Evolutionary conservation across 192 early-diverging fungal species (phyloP).

Genomic region (Neocallimastix lanati): DNA sequence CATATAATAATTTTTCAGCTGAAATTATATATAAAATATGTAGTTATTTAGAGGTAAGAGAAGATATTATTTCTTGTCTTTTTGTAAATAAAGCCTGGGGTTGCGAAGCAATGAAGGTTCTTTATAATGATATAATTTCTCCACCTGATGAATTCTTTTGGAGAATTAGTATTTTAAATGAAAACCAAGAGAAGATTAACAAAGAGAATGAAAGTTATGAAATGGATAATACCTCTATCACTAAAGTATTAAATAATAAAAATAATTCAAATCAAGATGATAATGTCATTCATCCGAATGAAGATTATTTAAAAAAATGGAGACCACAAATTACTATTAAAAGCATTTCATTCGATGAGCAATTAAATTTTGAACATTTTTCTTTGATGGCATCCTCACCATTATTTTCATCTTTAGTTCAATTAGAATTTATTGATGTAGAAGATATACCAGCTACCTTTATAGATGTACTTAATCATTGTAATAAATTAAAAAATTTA

Average conservation of each 20-base stretch:
- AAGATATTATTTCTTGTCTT: not conserved
- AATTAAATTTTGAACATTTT: not conserved
- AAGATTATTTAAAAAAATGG: not conserved
- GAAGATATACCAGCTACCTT: not conserved
- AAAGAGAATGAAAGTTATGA: too few species aligned
- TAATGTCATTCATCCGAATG: not conserved
- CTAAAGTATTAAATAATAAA: too few species aligned
- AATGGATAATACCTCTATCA: too few species aligned
- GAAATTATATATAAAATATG: not conserved
- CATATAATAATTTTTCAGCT: not conserved
- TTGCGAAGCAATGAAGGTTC: not conserved
- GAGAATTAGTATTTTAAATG: not conserved
- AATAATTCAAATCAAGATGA: too few species aligned
- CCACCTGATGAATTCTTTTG: not conserved
- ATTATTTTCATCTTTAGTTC: not conserved
- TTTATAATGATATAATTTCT: not conserved
- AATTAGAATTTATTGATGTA: not conserved
- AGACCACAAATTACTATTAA: not conserved
- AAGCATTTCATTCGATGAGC: not conserved
- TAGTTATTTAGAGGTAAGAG: not conserved
- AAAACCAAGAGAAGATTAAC: not conserved
- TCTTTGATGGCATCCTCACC: not conserved
- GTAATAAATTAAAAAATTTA: not conserved
- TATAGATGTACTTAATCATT: not conserved
- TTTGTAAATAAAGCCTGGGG: not conserved